Conservation (phyloP, 2,329 filamentous ascomycete genomes). For the Stagonosporopsis rhizophila region DNA sequence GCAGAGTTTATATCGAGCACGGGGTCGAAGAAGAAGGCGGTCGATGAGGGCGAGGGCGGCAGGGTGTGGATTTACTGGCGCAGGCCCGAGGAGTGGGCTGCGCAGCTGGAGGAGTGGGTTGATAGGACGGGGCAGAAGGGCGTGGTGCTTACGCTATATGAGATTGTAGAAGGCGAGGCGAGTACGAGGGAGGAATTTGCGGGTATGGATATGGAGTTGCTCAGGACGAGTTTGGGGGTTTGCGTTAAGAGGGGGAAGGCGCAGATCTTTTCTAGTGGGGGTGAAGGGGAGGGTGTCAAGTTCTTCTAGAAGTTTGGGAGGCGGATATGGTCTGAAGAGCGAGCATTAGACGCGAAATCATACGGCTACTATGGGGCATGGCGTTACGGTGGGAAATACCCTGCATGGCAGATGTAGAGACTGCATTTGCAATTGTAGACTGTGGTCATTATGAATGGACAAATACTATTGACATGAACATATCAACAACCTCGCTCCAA, state of each 20-base stretch:
- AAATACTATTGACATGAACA: conserved; percentile 5
- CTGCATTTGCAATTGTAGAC: neutral
- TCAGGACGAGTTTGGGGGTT: conserved; percentile 79
- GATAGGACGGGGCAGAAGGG: conserved; percentile 90
- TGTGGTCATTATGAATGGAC: neutral
- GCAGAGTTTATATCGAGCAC: conserved; percentile 67
- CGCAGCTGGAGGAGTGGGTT: conserved; percentile 75
- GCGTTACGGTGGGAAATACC: conserved; percentile 19
- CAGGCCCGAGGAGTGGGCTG: conserved; percentile 89
- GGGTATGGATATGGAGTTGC: conserved; percentile 83
- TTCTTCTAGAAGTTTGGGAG: conserved; percentile 74
- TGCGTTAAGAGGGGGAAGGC: conserved; percentile 91
- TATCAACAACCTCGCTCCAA: conserved; percentile 3
- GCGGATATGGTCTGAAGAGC: neutral
- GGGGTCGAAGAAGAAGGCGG: conserved; percentile 28
- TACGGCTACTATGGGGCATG: conserved; percentile 5
- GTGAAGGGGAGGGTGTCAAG: conserved; percentile 78
- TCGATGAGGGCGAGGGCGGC: conserved; percentile 42
- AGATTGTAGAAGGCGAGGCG: conserved; percentile 85
- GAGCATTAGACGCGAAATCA: neutral
- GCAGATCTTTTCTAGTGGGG: conserved; percentile 83
- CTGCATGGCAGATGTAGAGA: neutral
- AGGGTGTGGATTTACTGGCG: conserved; percentile 80
- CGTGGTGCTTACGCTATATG: conserved; percentile 88
- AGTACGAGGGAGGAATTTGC: conserved; percentile 75